Conservation (phyloP, 345 rosid genomes). For the Lepidium sativum region DNA sequence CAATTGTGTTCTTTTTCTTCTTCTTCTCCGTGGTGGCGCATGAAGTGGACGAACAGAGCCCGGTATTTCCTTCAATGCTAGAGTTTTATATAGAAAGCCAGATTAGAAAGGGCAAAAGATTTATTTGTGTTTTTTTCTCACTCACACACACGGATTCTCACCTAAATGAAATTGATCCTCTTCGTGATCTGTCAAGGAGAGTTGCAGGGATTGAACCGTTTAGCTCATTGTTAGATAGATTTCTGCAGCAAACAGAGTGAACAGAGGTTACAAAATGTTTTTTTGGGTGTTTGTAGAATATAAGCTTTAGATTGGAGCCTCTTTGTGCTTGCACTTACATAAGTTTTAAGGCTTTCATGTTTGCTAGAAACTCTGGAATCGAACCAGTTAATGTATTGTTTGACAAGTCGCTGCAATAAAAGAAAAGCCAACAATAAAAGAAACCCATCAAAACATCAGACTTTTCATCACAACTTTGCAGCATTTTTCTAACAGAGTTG, state of each 20-base stretch:
- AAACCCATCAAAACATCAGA: not conserved
- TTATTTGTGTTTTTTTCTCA: not conserved
- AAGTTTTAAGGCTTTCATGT: constrained; percentile 26
- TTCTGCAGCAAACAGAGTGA: constrained; percentile 21
- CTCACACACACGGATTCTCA: not conserved
- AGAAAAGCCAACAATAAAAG: not conserved
- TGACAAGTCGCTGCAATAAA: constrained; percentile 42
- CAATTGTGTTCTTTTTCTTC: constrained; percentile 20
- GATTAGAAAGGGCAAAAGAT: not conserved
- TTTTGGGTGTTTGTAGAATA: not conserved
- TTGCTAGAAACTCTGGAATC: constrained; percentile 36
- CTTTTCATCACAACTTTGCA: not conserved
- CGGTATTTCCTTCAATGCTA: constrained; percentile 38
- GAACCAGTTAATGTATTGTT: constrained; percentile 43
- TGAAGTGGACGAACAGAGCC: constrained; percentile 28
- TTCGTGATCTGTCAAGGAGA: constrained; percentile 31
- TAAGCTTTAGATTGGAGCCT: not conserved
- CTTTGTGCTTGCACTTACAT: constrained; percentile 27
- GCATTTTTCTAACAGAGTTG: not conserved
- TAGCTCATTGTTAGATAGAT: constrained; percentile 33
- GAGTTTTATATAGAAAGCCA: not conserved
- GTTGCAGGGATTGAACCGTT: constrained; percentile 38
- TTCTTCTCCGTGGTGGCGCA: constrained; percentile 20
- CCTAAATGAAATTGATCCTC: constrained; percentile 32
- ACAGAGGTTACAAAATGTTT: not conserved